These are phyloP conservation scores for Teunomyces kruisii DNA, from an alignment of 805 yeast species.

Conservation along the genomic window DNA sequence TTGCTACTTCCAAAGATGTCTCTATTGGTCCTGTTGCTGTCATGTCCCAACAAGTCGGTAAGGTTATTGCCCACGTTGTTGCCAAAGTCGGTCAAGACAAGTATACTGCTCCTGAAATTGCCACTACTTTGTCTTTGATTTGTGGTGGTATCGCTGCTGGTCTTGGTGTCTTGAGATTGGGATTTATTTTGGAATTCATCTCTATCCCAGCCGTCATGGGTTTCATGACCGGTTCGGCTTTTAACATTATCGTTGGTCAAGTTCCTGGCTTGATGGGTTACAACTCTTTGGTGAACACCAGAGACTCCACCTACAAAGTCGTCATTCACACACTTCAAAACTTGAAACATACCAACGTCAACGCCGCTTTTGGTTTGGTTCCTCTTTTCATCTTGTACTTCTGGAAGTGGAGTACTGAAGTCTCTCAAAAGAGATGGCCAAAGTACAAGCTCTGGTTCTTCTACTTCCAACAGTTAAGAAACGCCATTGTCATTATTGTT, in stretches of 20 bases:
- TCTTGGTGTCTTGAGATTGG: slow-evolving; percentile 78
- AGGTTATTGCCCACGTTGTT: slow-evolving; percentile 67
- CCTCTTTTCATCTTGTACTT: slow-evolving; percentile 67
- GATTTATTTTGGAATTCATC: slow-evolving; percentile 85
- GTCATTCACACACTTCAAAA: slow-evolving; percentile 71
- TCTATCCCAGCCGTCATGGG: slow-evolving; percentile 92
- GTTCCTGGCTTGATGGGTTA: slow-evolving; percentile 85
- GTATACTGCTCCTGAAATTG: slow-evolving; percentile 66
- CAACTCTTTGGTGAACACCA: slow-evolving; percentile 63
- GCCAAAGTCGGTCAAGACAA: slow-evolving; percentile 36
- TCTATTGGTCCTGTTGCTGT: slow-evolving; percentile 97
- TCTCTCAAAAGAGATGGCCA: slow-evolving; percentile 64
- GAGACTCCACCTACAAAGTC: slow-evolving; percentile 67
- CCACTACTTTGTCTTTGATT: slow-evolving; percentile 72
- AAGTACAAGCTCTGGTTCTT: slow-evolving; percentile 57
- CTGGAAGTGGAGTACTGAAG: slow-evolving; percentile 67
- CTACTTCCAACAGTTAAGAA: slow-evolving; percentile 73
- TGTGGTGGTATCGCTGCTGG: slow-evolving; percentile 87
- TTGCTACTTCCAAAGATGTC: slow-evolving; percentile 94
- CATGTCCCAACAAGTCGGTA: slow-evolving; percentile 84
- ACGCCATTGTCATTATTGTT: slow-evolving; percentile 77
- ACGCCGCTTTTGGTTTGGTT: slow-evolving; percentile 88
- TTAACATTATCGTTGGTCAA: slow-evolving; percentile 80
- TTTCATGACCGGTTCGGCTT: slow-evolving; percentile 93
- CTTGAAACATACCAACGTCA: slow-evolving; percentile 63